These are phyloP conservation scores for Priceomyces carsonii DNA, from an alignment of 805 yeast genomes.

Conservation along the genomic window DNA sequence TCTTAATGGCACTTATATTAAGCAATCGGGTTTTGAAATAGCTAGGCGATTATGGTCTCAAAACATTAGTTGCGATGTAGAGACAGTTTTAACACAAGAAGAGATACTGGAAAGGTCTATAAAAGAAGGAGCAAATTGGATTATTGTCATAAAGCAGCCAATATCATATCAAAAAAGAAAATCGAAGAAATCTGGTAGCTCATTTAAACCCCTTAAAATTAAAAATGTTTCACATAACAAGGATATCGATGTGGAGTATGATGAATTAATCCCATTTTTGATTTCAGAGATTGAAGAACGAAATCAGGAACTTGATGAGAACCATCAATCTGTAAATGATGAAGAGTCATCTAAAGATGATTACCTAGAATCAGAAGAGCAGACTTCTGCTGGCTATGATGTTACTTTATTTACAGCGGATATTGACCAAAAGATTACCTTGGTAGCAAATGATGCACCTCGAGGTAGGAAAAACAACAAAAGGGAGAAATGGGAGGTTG, in stretches of 20 bases:
- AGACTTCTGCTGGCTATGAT: conserved; percentile 11
- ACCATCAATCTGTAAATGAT: background rate
- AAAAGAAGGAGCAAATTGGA: conserved; percentile 71
- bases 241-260: conserved; percentile 73
- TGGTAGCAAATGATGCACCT: conserved; percentile 79
- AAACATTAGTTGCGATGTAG: conserved; percentile 77
- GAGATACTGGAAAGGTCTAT: conserved; percentile 66
- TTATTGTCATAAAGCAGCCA: conserved; percentile 76
- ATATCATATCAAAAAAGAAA: conserved; percentile 25
- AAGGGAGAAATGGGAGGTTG: conserved; percentile 74
- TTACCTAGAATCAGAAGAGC: conserved; percentile 8
- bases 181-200: conserved; percentile 23
- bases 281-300: conserved; percentile 26
- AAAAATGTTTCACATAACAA: conserved; percentile 58
- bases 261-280: conserved; percentile 54
- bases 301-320: conserved; percentile 14
- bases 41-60: conserved; percentile 68
- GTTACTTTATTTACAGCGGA: conserved; percentile 34
- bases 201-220: conserved; percentile 75
- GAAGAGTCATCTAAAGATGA: conserved; percentile 8
- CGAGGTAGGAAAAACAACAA: conserved; percentile 75
- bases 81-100: conserved; percentile 44
- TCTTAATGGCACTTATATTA: conserved; percentile 55
- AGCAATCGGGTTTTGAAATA: conserved; percentile 63
- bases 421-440: conserved; percentile 55